Evolutionary conservation across 1,139 yeast genomes (phyloP), one percentile per base, ranked within the genome.

Genomic region (Pichia terricola): DNA sequence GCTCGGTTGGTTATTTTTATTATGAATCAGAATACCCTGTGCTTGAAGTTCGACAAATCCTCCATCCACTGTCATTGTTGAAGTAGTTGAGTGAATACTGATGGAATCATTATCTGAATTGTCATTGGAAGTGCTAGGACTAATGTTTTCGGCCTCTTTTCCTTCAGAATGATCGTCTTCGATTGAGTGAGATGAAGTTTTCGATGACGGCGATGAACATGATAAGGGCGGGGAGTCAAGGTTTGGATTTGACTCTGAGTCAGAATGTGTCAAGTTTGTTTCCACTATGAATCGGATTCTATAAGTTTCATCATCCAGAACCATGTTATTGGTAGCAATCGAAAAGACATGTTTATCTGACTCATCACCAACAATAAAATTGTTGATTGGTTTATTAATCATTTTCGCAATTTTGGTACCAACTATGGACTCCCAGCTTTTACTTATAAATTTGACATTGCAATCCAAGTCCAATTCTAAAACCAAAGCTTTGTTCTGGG

Each of bases 11-110:
- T 70, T 69, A 0, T 79, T 68, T 41, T 67, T 66, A 54, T 83
- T 84, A 53, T 79, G 85, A n/a, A 91, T 82, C 34, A 91, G 63
- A n/a, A 91, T 82, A 5, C 99, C 99, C 57, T 89, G 96, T 0
- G 96, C 97, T 60, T 89, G 98, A 37, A 91, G 66, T 54, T 86
- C 94, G 3, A 81, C 73, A 11, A 74, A 64, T 9, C 72, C 77
- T 7, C 83, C 83, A 57, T 78, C 77, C 34, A 61, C 58, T 2
- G 63, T 51, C 7, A 59, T 48, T 9, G 56, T 50, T 26, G 63
- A 59, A 3, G 55, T 40, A 2, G 51, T 46, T 1, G 64, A 59
- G 40, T 53, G 54, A 1, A 55, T 32, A 44, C 63, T 56, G n/a
- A 46, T 45, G 2, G 59, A 52, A 35, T 56, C 60, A 37, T 50